These are phyloP conservation scores for Suillus placidus DNA, from an alignment of 768 basidiomycete species.

Conservation along the genomic window DNA sequence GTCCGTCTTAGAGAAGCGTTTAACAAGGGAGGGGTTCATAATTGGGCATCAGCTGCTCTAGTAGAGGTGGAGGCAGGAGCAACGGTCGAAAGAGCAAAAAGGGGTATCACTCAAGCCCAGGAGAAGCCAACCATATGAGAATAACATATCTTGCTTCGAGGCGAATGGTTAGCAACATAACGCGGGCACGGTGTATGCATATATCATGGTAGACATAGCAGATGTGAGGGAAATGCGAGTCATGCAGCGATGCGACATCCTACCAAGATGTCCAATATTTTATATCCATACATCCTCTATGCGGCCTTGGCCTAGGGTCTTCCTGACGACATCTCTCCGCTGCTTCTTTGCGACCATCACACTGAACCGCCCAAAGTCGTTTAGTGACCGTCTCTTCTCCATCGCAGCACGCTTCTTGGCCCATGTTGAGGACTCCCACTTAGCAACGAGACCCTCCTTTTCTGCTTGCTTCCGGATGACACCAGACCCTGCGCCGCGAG, in stretches of 20 bases:
- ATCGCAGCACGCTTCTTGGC: constrained; percentile 81
- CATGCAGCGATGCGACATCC: constrained; percentile 16
- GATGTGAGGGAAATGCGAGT: constrained; percentile 17
- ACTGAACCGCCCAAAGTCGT: constrained; percentile 91
- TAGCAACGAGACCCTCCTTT: constrained; percentile 78
- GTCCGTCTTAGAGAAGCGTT: constrained; percentile 57
- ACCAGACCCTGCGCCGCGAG: constrained; percentile 83
- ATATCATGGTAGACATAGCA: constrained; percentile 26
- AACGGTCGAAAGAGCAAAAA: constrained; percentile 46
- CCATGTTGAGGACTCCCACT: constrained; percentile 91
- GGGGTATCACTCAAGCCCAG: neutral
- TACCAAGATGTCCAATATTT: constrained; percentile 2
- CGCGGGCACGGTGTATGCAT: constrained; percentile 18
- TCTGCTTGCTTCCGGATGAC: constrained; percentile 85
- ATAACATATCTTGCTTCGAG: neutral
- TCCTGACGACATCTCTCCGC: constrained; percentile 77
- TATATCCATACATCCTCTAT: constrained; percentile 24
- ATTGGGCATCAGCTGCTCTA: constrained; percentile 56
- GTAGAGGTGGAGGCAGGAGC: constrained; percentile 63
- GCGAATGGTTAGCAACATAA: neutral
- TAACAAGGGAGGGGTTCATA: constrained; percentile 56
- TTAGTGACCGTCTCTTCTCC: constrained; percentile 71
- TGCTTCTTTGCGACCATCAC: constrained; percentile 90
- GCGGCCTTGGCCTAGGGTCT: constrained; percentile 61
- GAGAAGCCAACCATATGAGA: neutral